Percentiles rank a stretch among this genome's conserved stretches.
Evolutionary conservation across 768 basidiomycete species (phyloP).

Genomic region (Myochromella boudieri): DNA sequence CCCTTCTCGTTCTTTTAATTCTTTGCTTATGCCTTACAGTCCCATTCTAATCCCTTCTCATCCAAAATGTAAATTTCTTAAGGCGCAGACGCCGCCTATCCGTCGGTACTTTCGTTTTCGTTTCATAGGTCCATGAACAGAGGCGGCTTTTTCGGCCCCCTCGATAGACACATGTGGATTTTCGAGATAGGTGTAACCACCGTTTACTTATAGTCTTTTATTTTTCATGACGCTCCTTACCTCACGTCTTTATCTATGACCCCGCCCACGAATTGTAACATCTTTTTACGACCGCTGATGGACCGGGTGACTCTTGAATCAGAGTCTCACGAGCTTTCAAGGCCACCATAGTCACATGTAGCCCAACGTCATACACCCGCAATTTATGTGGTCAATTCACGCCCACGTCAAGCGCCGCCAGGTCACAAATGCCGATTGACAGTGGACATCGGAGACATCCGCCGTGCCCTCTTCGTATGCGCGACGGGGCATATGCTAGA

Average conservation of each 20-base stretch:
- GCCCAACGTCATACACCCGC: too few species aligned
- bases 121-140: conserved; percentile 1
- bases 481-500: too few species aligned
- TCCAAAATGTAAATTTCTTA: not conserved
- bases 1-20: not conserved
- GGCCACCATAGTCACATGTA: too few species aligned
- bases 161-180: conserved; percentile 3
- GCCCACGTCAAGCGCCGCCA: too few species aligned
- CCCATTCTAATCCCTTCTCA: conserved; percentile 4
- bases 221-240: not conserved
- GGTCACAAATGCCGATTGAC: too few species aligned
- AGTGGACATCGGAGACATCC: too few species aligned
- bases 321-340: too few species aligned
- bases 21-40: conserved; percentile 5
- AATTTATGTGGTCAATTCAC: too few species aligned
- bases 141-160: conserved; percentile 1
- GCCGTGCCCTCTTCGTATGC: too few species aligned
- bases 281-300: conserved; percentile 10
- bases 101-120: conserved; percentile 9
- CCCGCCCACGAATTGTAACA: conserved; percentile 10
- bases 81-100: not conserved
- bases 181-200: not conserved
- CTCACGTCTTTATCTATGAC: conserved; percentile 6
- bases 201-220: conserved; percentile 1
- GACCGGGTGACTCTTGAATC: too few species aligned